A percentile compares a stretch with the other conserved stretches of the same genome.
Conservation (phyloP, 257 asterid genomes). For the Nemophila menziesii region DNA sequence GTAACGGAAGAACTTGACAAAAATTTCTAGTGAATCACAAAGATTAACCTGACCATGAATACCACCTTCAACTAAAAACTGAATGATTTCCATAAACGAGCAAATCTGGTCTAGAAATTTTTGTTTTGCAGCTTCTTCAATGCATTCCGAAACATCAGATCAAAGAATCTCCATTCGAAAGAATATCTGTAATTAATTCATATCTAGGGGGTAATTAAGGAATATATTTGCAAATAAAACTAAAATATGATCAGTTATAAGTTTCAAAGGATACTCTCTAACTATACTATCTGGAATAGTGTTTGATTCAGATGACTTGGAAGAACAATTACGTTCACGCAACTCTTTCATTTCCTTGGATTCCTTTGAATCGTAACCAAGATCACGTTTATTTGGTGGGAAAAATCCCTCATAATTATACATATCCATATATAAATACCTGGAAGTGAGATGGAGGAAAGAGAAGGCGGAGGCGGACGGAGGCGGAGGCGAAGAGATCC, state of each 20-base stretch:
- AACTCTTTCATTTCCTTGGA: conserved; percentile 72
- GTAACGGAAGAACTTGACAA: too few species aligned
- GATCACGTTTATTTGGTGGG: too few species aligned
- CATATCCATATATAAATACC: too few species aligned
- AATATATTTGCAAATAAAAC: conserved; percentile 12
- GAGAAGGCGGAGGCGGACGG: too few species aligned
- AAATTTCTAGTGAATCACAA: too few species aligned
- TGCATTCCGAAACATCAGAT: conserved; percentile 28
- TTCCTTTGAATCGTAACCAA: too few species aligned
- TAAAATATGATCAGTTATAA: not conserved
- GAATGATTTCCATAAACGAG: conserved; percentile 74
- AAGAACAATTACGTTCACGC: conserved; percentile 21
- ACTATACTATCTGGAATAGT: conserved; percentile 34
- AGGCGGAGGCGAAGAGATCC: too few species aligned
- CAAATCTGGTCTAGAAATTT: conserved; percentile 77
- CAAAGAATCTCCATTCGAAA: conserved; percentile 83
- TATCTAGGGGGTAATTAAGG: conserved; percentile 54
- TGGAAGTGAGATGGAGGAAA: too few species aligned
- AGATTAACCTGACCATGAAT: conserved; percentile 69
- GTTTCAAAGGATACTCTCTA: conserved; percentile 94
- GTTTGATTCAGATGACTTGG: conserved; percentile 17
- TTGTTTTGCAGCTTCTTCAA: conserved; percentile 49
- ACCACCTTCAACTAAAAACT: conserved; percentile 86
- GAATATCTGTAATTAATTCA: conserved; percentile 80
- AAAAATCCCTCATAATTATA: too few species aligned